phyloP scores from a whole-genome alignment of 2,329 filamentous ascomycete genomes.

The Nemania diffusa region DNA sequence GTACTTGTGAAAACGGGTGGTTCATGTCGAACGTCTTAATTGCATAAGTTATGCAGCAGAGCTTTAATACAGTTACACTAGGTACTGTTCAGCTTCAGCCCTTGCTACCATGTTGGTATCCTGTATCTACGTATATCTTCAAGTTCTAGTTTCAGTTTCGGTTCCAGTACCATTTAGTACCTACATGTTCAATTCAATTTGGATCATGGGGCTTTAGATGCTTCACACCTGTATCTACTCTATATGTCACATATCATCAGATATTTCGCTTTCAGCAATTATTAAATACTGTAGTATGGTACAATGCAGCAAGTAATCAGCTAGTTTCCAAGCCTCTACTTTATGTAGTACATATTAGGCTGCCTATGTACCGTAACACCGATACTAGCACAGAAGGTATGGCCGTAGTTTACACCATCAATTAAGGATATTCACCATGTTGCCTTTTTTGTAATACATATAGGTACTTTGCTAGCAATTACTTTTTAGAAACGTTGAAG shows the following conservation, averaged over 20 bases:
- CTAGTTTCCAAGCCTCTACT: neutral
- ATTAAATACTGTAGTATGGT: neutral
- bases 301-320: neutral
- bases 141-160: neutral
- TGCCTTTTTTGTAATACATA: no score
- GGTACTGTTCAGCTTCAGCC: slow-evolving; percentile 6
- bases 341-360: no score
- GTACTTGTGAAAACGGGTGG: neutral
- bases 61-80: slow-evolving; percentile 1
- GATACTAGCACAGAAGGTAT: no score
- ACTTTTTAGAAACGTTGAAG: neutral
- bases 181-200: neutral
- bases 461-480: neutral
- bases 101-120: neutral
- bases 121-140: neutral
- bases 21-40: neutral
- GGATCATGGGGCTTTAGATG: neutral
- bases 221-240: neutral
- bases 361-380: no score
- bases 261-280: neutral
- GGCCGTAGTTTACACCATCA: no score
- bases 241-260: neutral
- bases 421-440: no score
- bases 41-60: neutral
- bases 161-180: neutral